These are phyloP conservation scores for Trichoderma guizhouense DNA, from an alignment of 2,329 filamentous ascomycete species.

Conservation along the genomic window DNA sequence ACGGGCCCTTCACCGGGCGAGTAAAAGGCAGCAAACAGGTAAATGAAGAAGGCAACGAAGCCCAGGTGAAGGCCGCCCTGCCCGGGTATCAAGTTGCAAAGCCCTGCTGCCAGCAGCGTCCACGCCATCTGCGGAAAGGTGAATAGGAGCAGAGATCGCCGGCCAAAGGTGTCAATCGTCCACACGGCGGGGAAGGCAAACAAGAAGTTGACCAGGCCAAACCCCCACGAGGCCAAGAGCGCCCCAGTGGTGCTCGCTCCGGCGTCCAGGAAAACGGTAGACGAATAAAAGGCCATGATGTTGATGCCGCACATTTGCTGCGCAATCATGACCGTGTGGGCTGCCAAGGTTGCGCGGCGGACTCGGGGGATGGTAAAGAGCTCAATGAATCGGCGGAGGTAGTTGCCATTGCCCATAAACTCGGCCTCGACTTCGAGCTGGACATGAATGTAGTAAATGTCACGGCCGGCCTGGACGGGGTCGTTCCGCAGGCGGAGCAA, in stretches of 20 bases:
- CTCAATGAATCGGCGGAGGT: constrained; percentile 60
- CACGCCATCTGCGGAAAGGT: constrained; percentile 44
- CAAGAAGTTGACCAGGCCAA: constrained; percentile 56
- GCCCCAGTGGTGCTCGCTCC: constrained; percentile 55
- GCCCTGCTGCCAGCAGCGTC: constrained; percentile 39
- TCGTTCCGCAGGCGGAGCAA: constrained; percentile 51
- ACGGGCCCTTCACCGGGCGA: constrained; percentile 60
- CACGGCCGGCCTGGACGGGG: constrained; percentile 56
- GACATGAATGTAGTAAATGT: constrained; percentile 62
- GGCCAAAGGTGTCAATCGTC: constrained; percentile 57
- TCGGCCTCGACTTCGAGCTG: constrained; percentile 59
- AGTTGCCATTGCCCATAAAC: constrained; percentile 50
- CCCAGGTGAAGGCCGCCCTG: constrained; percentile 32
- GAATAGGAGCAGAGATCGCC: constrained; percentile 46
- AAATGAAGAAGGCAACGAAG: constrained; percentile 56
- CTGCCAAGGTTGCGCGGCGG: constrained; percentile 69
- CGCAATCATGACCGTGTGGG: constrained; percentile 76
- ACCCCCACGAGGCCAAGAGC: constrained; percentile 56
- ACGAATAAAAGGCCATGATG: constrained; percentile 74
- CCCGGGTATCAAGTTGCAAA: constrained; percentile 51
- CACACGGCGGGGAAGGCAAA: constrained; percentile 58
- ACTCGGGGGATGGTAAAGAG: constrained; percentile 67
- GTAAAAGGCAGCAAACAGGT: constrained; percentile 52
- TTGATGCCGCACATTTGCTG: constrained; percentile 71
- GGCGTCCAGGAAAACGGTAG: constrained; percentile 57